Evolutionary conservation across 73 alveolate genomes (phyloP).

Genomic region (Paramecium caudatum): DNA sequence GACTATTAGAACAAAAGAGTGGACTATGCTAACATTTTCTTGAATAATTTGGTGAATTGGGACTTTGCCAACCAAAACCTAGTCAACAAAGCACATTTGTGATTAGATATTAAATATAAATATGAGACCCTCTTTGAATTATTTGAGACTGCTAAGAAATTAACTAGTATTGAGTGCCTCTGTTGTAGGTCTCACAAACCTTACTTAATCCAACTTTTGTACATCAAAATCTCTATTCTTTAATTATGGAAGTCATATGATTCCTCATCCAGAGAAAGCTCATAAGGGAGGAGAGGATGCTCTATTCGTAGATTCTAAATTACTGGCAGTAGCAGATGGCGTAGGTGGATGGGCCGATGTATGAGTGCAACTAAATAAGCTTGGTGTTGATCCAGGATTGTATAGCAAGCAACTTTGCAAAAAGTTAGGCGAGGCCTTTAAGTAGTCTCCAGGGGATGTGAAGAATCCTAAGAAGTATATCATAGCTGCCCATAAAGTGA

Average conservation of each 20-base stretch:
- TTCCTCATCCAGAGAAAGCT: conserved; percentile 34
- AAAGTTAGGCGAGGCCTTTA: conserved; percentile 18
- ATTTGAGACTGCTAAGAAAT: conserved; percentile 44
- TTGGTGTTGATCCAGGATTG: conserved; percentile 85
- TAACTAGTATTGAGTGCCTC: conserved; percentile 25
- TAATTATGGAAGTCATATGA: conserved; percentile 49
- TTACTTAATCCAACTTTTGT: conserved; percentile 41
- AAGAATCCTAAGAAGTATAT: conserved; percentile 74
- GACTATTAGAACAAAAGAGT: conserved; percentile 89
- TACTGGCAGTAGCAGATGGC: conserved; percentile 68
- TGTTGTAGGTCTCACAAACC: conserved; percentile 72
- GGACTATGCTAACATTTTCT: conserved; percentile 82
- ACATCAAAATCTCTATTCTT: neutral
- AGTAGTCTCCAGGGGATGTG: conserved; percentile 42
- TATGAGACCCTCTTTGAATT: conserved; percentile 3
- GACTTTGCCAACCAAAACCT: conserved; percentile 53
- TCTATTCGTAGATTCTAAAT: conserved; percentile 37
- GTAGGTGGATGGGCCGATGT: conserved; percentile 71
- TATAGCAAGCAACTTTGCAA: conserved; percentile 78
- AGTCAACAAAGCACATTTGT: neutral
- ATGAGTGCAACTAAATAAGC: neutral
- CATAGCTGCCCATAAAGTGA: conserved; percentile 72
- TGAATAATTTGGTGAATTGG: conserved; percentile 93
- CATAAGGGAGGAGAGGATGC: conserved; percentile 81
- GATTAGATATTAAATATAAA: conserved; percentile 19